Evolutionary conservation across 352 stramenopile species (phyloP).

Genomic region (Globisporangium irregulare): DNA sequence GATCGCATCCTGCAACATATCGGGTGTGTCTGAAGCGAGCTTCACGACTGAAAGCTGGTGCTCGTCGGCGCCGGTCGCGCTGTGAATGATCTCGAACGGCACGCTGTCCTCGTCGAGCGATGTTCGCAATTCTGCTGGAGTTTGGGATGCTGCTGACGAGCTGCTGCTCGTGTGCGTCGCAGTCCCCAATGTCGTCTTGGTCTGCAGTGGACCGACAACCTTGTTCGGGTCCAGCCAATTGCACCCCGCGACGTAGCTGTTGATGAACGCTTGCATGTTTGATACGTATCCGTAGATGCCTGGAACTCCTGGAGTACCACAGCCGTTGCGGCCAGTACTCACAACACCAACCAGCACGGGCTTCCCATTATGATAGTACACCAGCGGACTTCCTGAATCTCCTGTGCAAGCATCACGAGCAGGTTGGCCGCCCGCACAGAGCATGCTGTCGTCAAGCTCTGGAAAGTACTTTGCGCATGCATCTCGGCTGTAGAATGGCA

Average conservation of each 20-base stretch:
- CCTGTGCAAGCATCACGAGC: conserved; percentile 38
- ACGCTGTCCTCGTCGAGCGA: neutral
- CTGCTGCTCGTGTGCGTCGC: neutral
- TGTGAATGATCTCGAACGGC: conserved; percentile 34
- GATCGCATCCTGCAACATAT: conserved; percentile 18
- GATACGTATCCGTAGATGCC: conserved; percentile 34
- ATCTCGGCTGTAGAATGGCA: conserved; percentile 27
- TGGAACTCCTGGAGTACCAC: conserved; percentile 28
- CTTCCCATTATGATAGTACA: conserved; percentile 19
- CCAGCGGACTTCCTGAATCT: conserved; percentile 37
- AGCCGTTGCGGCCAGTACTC: conserved; percentile 38
- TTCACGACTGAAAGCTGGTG: conserved; percentile 33
- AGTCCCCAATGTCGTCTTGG: neutral
- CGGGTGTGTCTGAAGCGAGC: conserved; percentile 26
- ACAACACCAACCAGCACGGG: conserved; percentile 36
- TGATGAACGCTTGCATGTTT: conserved; percentile 27
- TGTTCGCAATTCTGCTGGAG: neutral
- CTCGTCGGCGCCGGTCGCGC: conserved; percentile 19
- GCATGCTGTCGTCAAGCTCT: conserved; percentile 39
- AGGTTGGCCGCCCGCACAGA: conserved; percentile 34
- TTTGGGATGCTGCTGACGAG: neutral
- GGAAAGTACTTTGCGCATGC: conserved; percentile 27
- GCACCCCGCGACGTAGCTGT: conserved; percentile 23
- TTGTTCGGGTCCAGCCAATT: conserved; percentile 24
- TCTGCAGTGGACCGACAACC: neutral